Evolutionary conservation across 345 rosid genomes (phyloP), one percentile per base, ranked within the genome.

Genomic region (Citrus inodora): DNA sequence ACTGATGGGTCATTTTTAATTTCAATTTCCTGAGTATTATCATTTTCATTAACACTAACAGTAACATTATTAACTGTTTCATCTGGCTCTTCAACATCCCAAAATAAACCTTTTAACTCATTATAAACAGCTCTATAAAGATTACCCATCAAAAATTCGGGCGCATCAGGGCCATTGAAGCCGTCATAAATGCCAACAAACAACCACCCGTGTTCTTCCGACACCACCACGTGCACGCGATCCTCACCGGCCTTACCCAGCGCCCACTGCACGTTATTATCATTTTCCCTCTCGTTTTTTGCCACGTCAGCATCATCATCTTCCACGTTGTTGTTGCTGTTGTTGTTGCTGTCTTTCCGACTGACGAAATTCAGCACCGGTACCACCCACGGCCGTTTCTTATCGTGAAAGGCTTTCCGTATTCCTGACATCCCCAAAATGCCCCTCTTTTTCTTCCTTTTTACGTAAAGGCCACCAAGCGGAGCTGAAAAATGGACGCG

Each of bases 201-300:
- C 71, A 95, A 82, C 99, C 99, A 95, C 17, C 99, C 99, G 61
- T 93, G 98, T 86, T 95, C 97, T 87, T 95, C 99, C 53, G 98
- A 93, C 51, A 95, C 95, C 32, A 94, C 99, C 76, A 95, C 91
- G 32, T 95, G 99, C 40, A 95, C 99, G 64, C 98, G 90, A 67
- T 95, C 99, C 90, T 95, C 99, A 7, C 99, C 99, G 0, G 99
- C 98, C 85, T 95, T 95, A 35, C 96, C 99, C 81, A 92, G 81
- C 73, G 98, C 98, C 99, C 99, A 95, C 84, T 95, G 96, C 67
- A 95, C 92, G 79, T 90, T 89, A 6, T 90, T 89, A 6, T 48
- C 71, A n/a, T 75, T 46, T 32, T 75, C 61, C 71, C 85, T 87
- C 84, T 87, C 88, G 67, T 75, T 78, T 30, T 55, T 67, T 0